Conservation (phyloP, 768 basidiomycete species). For the Podaxis sp. region DNA sequence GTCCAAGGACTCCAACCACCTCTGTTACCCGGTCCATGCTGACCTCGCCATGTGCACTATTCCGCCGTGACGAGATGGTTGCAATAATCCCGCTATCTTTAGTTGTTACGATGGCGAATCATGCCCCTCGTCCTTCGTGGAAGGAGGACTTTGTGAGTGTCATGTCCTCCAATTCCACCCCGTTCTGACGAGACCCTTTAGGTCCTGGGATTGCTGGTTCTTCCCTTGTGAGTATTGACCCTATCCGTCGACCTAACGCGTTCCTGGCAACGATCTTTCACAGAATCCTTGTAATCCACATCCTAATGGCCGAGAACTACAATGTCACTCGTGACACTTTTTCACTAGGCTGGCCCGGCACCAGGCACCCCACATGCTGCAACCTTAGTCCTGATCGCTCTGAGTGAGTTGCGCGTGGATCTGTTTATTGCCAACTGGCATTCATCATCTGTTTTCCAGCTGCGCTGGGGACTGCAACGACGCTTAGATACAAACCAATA, state of each 20-base stretch:
- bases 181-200: background rate
- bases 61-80: background rate
- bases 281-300: constrained; percentile 13
- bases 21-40: constrained; percentile 19
- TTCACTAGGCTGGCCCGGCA: constrained; percentile 21
- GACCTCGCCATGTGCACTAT: constrained; percentile 19
- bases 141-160: constrained; percentile 20
- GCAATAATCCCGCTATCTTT: background rate
- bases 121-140: constrained; percentile 19
- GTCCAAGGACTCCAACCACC: constrained; percentile 17
- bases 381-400: constrained; percentile 21
- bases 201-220: constrained; percentile 20
- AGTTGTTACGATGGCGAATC: constrained; percentile 15
- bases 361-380: constrained; percentile 28
- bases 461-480: constrained; percentile 3
- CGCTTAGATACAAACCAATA: background rate
- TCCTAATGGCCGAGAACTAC: background rate
- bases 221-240: constrained; percentile 12
- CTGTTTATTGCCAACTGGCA: background rate
- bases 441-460: background rate
- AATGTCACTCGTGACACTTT: background rate
- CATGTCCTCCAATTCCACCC: background rate
- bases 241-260: background rate
- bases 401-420: constrained; percentile 14
- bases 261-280: background rate